A percentile compares a stretch with the other conserved stretches of the same genome.
phyloP scores from a whole-genome alignment of 371 early-diverging fungal species.

The Neoconidiobolus thromboides region DNA sequence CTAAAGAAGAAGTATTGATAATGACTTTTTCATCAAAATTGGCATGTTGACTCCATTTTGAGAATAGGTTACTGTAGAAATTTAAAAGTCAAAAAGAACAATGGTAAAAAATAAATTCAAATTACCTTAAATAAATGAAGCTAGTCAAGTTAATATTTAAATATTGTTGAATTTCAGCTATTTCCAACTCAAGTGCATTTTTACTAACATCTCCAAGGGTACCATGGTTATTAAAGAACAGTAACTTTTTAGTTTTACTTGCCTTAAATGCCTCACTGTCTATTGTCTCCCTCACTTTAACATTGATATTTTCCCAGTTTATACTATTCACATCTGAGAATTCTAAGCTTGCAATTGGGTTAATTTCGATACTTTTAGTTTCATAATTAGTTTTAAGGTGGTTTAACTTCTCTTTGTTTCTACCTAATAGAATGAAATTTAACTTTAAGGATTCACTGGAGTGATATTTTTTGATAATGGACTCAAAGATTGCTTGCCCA shows the following conservation, averaged over 20 bases:
- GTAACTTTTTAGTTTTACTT: conserved; percentile 3
- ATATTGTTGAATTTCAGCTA: conserved; percentile 28
- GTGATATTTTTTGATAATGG: too few species aligned
- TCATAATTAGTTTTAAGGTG: too few species aligned
- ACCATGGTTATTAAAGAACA: conserved; percentile 69
- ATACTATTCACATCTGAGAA: too few species aligned
- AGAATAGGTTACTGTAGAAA: neutral
- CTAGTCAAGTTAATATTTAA: conserved; percentile 34
- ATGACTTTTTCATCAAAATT: conserved; percentile 10
- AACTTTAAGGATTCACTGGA: too few species aligned
- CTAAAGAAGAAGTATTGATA: conserved; percentile 68
- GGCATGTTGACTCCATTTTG: neutral
- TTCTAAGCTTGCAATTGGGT: too few species aligned
- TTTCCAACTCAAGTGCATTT: conserved; percentile 26
- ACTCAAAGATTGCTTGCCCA: too few species aligned
- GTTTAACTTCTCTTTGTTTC: too few species aligned
- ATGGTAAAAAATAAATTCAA: neutral
- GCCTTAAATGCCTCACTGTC: too few species aligned
- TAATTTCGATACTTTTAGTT: too few species aligned
- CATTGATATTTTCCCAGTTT: too few species aligned
- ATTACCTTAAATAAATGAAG: conserved; percentile 25
- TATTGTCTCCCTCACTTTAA: too few species aligned
- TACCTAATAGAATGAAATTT: too few species aligned
- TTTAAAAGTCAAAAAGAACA: conserved; percentile 6
- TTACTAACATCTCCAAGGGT: conserved; percentile 50